A percentile compares a stretch with the other conserved stretches of the same genome.
These are phyloP conservation scores for Niebla homalea DNA, from an alignment of 495 filamentous ascomycete genomes.

Conservation along the genomic window DNA sequence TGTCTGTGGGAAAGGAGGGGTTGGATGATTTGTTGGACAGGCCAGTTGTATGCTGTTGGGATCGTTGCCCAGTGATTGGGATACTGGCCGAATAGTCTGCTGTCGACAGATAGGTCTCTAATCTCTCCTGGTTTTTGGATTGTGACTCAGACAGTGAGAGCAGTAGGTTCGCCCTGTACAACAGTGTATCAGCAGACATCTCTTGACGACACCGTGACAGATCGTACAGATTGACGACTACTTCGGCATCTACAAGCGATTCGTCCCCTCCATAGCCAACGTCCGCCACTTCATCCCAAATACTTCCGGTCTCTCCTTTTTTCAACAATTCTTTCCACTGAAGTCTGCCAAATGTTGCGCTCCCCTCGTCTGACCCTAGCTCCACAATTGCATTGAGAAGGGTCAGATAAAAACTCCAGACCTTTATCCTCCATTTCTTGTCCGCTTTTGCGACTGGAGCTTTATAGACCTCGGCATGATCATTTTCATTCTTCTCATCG, in stretches of 20 bases:
- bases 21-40: too few species aligned
- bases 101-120: conserved; percentile 82
- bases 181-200: neutral
- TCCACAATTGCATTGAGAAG: conserved; percentile 83
- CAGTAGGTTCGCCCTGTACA: conserved; percentile 65
- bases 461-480: conserved; percentile 22
- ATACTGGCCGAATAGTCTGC: conserved; percentile 37
- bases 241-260: conserved; percentile 84
- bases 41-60: conserved; percentile 25
- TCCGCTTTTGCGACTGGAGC: conserved; percentile 65
- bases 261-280: conserved; percentile 76
- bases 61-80: conserved; percentile 21
- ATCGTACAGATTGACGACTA: conserved; percentile 78
- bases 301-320: conserved; percentile 68
- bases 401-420: conserved; percentile 94
- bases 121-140: conserved; percentile 64
- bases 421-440: conserved; percentile 70
- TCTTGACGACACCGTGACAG: neutral
- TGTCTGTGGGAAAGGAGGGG: conserved; percentile 39
- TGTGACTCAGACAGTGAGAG: conserved; percentile 78
- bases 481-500: conserved; percentile 22
- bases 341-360: conserved; percentile 65
- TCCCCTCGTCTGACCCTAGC: conserved; percentile 79
- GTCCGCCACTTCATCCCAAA: conserved; percentile 86
- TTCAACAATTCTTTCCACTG: conserved; percentile 69